phyloP scores from a whole-genome alignment of 148 eudicot species.

The Silene conica region DNA sequence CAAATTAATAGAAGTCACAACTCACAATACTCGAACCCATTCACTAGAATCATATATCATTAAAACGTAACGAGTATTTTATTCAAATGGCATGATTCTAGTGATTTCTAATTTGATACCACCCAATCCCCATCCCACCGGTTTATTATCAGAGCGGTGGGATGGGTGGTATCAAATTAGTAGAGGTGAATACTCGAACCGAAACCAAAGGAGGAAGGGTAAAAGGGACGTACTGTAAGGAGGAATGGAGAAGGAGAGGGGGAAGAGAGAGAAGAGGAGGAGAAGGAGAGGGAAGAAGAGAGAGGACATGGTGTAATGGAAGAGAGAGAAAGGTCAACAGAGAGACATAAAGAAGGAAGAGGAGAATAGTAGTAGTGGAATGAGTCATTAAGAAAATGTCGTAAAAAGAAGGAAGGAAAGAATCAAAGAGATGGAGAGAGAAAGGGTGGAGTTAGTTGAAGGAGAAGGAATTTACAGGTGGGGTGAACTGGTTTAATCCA shows the following conservation, averaged over 20 bases:
- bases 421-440: conserved; percentile 26
- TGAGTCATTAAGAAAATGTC: conserved; percentile 27
- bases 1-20: too few species aligned
- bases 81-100: too few species aligned
- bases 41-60: not conserved
- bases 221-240: conserved; percentile 40
- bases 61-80: too few species aligned
- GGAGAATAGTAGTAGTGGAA: conserved; percentile 23
- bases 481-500: not conserved
- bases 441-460: conserved; percentile 15
- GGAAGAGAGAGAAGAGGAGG: conserved; percentile 16
- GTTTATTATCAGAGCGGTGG: not conserved
- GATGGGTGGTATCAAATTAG: not conserved
- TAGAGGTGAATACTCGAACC: not conserved
- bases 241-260: conserved; percentile 39
- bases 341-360: not conserved
- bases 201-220: not conserved
- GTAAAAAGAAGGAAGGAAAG: conserved; percentile 34
- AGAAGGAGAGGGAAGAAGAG: conserved; percentile 22
- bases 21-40: too few species aligned
- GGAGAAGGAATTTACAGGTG: conserved; percentile 9
- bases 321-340: not conserved
- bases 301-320: conserved; percentile 29
- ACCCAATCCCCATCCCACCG: not conserved
- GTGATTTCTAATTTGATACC: not conserved